These are phyloP conservation scores for Conringia planisiliqua DNA, from an alignment of 345 rosid species.

Conservation along the genomic window DNA sequence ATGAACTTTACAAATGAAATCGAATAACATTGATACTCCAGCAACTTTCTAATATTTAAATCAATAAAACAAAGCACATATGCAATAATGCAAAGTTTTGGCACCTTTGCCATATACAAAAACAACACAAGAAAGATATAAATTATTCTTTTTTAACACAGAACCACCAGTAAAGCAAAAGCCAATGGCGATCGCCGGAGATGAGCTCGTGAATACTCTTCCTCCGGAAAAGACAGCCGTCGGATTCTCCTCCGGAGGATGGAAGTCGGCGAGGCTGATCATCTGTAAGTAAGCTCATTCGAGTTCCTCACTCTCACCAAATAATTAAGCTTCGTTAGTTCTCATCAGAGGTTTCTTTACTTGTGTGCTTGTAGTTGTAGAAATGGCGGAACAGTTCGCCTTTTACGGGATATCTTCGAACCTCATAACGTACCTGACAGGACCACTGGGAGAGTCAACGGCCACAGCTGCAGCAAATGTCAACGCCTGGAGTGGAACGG, in stretches of 20 bases:
- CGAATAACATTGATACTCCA: not conserved
- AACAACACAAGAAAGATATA: not conserved
- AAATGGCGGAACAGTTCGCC: slow-evolving; percentile 54
- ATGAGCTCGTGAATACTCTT: slow-evolving; percentile 15
- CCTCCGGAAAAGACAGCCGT: slow-evolving; percentile 16
- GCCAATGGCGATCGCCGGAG: not conserved
- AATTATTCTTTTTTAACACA: not conserved
- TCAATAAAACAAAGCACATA: not conserved
- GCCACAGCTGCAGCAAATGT: slow-evolving; percentile 59
- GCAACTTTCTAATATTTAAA: not conserved
- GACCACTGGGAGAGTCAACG: slow-evolving; percentile 59
- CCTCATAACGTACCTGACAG: slow-evolving; percentile 59
- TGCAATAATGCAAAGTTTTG: not conserved
- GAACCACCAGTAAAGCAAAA: not conserved
- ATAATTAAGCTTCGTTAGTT: not conserved
- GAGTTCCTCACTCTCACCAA: not conserved
- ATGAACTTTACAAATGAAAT: not conserved
- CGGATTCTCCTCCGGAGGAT: slow-evolving; percentile 33
- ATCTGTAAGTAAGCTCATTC: slow-evolving; percentile 24
- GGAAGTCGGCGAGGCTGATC: slow-evolving; percentile 18
- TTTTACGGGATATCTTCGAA: slow-evolving; percentile 46
- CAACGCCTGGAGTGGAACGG: slow-evolving; percentile 56
- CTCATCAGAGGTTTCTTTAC: not conserved
- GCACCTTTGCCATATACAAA: not conserved
- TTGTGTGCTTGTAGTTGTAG: slow-evolving; percentile 31